Conservation (phyloP, 2,329 filamentous ascomycete species). For the Endoconidiophora laricicola region DNA sequence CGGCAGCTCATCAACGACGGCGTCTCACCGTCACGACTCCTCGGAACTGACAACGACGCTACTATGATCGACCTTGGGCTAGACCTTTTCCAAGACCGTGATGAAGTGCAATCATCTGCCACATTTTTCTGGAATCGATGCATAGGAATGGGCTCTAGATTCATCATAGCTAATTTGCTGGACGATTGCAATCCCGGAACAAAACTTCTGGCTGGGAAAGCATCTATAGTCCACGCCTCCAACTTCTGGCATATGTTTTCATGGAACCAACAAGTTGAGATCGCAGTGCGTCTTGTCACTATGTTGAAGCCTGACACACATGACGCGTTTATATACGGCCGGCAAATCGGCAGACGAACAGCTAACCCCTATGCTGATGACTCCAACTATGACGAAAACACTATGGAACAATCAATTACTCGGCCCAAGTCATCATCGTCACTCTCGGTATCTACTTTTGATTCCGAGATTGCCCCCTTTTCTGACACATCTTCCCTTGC, state of each 20-base stretch:
- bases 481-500: constrained; percentile 10
- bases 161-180: constrained; percentile 35
- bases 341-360: constrained; percentile 28
- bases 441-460: constrained; percentile 4
- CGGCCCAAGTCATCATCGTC: neutral
- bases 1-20: constrained; percentile 35
- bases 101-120: constrained; percentile 11
- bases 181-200: constrained; percentile 24
- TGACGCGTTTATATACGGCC: constrained; percentile 33
- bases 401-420: neutral
- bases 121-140: neutral
- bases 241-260: constrained; percentile 35
- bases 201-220: constrained; percentile 22
- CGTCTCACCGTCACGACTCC: constrained; percentile 30
- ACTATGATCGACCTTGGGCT: constrained; percentile 42
- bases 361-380: neutral
- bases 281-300: constrained; percentile 27
- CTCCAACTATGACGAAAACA: neutral
- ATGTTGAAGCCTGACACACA: constrained; percentile 28
- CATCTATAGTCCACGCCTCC: constrained; percentile 31
- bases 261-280: constrained; percentile 29
- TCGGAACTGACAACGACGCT: constrained; percentile 31
- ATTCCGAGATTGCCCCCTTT: constrained; percentile 11
- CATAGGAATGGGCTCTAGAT: constrained; percentile 27
- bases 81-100: constrained; percentile 43